Evolutionary conservation across 2,329 filamentous ascomycete genomes (phyloP).

Genomic region (Pseudocercospora macadamiae): DNA sequence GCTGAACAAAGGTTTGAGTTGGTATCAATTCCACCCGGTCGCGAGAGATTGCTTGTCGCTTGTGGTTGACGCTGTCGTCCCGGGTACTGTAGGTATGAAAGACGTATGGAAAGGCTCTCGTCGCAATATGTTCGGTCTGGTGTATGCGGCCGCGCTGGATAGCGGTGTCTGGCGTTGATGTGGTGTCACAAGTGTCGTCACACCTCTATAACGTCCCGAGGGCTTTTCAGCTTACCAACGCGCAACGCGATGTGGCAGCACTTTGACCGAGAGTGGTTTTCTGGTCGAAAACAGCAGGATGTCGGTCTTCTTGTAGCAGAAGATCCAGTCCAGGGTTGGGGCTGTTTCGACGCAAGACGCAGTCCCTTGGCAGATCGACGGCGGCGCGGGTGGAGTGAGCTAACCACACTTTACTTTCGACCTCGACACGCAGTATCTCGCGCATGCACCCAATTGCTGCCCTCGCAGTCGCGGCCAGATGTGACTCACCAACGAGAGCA

Average conservation of each 20-base stretch:
- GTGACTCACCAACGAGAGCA: slow-evolving; percentile 5
- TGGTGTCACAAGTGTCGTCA: not conserved
- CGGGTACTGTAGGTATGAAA: not conserved
- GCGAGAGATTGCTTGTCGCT: not conserved
- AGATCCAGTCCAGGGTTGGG: not conserved
- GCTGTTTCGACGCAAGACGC: not conserved
- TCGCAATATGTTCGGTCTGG: not conserved
- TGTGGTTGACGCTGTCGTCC: not conserved
- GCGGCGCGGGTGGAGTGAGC: not conserved
- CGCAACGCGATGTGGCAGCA: too few relatives aligned
- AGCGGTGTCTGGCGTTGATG: not conserved
- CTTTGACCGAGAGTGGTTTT: too few relatives aligned
- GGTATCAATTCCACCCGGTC: not conserved
- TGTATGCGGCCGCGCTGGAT: not conserved
- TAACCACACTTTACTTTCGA: not conserved
- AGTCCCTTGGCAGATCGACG: not conserved
- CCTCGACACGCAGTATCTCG: not conserved
- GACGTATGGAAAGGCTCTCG: not conserved
- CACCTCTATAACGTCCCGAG: not conserved
- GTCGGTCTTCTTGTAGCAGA: not conserved
- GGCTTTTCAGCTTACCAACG: too few relatives aligned
- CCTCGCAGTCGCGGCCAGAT: not conserved
- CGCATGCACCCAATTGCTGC: not conserved
- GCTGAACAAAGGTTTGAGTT: not conserved
- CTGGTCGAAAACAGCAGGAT: not conserved